phyloP scores from a whole-genome alignment of 805 yeast genomes.

The Grigorovia jiainica region DNA sequence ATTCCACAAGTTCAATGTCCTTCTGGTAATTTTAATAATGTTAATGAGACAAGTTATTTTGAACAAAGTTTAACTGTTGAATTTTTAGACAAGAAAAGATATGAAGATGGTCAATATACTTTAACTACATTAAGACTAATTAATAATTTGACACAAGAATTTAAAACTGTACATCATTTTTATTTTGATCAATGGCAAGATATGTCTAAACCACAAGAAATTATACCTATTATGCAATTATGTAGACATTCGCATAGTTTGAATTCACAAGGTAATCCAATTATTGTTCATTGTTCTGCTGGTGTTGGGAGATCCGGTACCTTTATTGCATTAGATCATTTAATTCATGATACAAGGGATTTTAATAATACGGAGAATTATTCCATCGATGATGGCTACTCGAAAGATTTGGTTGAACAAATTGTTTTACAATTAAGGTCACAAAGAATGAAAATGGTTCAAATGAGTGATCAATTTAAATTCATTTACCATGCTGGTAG shows the following conservation, averaged over 20 bases:
- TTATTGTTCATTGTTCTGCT: slow-evolving; percentile 87
- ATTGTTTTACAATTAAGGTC: slow-evolving; percentile 26
- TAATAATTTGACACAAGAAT: slow-evolving; percentile 25
- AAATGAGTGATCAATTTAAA: slow-evolving; percentile 25
- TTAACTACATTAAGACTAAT: slow-evolving; percentile 17
- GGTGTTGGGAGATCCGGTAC: slow-evolving; percentile 98
- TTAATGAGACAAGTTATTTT: slow-evolving; percentile 16
- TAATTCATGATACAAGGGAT: slow-evolving; percentile 23
- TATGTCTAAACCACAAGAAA: slow-evolving; percentile 49
- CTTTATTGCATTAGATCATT: slow-evolving; percentile 44
- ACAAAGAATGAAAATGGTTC: slow-evolving; percentile 31
- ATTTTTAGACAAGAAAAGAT: slow-evolving; percentile 14
- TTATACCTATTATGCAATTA: slow-evolving; percentile 27
- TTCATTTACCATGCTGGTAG: slow-evolving; percentile 29
- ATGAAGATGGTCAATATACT: slow-evolving; percentile 13
- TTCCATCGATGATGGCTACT: slow-evolving; percentile 9
- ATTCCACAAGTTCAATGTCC: slow-evolving; percentile 15
- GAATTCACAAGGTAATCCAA: slow-evolving; percentile 34
- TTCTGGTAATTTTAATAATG: slow-evolving; percentile 9
- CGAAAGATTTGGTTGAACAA: slow-evolving; percentile 26
- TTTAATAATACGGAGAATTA: slow-evolving; percentile 5
- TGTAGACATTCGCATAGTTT: slow-evolving; percentile 24
- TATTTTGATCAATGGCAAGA: slow-evolving; percentile 81
- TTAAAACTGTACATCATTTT: slow-evolving; percentile 45
- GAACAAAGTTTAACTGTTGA: slow-evolving; percentile 12